Evolutionary conservation across 1,284 basidiomycete genomes (phyloP).

Genomic region (Ceratobasidium sp.): DNA sequence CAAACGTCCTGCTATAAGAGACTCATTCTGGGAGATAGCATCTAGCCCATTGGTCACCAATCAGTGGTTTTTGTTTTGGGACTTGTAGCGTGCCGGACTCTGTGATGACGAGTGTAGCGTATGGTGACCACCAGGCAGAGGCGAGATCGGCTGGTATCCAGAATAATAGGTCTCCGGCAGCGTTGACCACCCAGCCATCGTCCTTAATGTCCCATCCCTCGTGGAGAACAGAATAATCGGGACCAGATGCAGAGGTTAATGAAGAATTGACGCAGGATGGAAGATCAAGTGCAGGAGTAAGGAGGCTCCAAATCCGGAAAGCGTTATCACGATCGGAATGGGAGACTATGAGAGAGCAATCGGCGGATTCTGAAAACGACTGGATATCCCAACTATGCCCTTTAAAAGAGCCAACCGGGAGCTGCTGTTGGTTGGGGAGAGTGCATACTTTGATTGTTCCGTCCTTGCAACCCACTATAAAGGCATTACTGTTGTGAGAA

Average conservation of each 20-base stretch:
- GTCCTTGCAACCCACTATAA: too few species aligned
- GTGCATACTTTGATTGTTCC: too few species aligned
- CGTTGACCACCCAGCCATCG: too few species aligned
- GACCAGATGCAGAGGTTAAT: too few species aligned
- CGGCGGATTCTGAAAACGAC: neutral
- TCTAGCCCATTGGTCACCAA: neutral
- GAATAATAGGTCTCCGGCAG: neutral
- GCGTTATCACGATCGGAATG: neutral
- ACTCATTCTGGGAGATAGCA: neutral
- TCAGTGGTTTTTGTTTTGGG: neutral
- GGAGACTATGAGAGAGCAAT: neutral
- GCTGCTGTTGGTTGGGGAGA: too few species aligned
- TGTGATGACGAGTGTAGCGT: neutral
- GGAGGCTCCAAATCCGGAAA: neutral
- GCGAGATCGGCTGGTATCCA: neutral
- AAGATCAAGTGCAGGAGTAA: too few species aligned
- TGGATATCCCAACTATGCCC: neutral
- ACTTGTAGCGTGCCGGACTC: neutral
- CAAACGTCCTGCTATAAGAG: too few species aligned
- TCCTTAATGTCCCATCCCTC: too few species aligned
- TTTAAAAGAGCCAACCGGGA: neutral
- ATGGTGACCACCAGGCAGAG: neutral
- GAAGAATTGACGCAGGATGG: too few species aligned
- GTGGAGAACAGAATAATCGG: too few species aligned
- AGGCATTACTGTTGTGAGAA: too few species aligned